Evolutionary conservation across 305 asterid genomes (phyloP).

Genomic region (Fraxinus sp.): DNA sequence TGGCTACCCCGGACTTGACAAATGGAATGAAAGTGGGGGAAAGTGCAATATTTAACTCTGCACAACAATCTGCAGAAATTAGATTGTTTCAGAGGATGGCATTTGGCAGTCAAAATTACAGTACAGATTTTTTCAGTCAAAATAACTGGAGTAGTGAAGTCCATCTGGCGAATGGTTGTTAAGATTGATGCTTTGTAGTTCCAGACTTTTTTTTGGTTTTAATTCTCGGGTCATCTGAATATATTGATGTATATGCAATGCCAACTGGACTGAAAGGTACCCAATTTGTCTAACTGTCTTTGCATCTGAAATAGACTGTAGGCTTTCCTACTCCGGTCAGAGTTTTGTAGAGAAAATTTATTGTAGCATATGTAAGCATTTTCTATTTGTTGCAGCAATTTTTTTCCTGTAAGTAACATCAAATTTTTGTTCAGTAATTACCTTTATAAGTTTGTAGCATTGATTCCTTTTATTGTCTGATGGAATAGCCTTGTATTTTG

Average conservation of each 20-base stretch:
- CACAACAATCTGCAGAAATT: slow-evolving; percentile 72
- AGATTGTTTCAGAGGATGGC: slow-evolving; percentile 78
- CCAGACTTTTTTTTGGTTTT: neutral
- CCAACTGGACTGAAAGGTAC: slow-evolving; percentile 30
- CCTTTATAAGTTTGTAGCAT: slow-evolving; percentile 26
- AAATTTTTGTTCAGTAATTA: slow-evolving; percentile 20
- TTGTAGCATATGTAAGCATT: slow-evolving; percentile 25
- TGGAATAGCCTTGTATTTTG: neutral
- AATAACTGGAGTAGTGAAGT: slow-evolving; percentile 37
- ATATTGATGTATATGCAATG: slow-evolving; percentile 21
- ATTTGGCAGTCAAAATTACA: slow-evolving; percentile 62
- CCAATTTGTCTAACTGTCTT: slow-evolving; percentile 11
- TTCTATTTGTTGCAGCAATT: slow-evolving; percentile 33
- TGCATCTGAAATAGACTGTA: neutral
- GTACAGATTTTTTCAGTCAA: slow-evolving; percentile 63
- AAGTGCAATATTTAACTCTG: slow-evolving; percentile 62
- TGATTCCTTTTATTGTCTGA: neutral
- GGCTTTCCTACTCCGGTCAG: slow-evolving; percentile 1
- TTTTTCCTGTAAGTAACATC: slow-evolving; percentile 43
- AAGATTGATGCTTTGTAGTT: slow-evolving; percentile 17
- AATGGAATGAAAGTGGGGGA: slow-evolving; percentile 88
- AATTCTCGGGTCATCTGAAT: slow-evolving; percentile 5
- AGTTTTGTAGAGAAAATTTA: slow-evolving; percentile 32
- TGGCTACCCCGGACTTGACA: slow-evolving; percentile 57
- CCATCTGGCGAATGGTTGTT: slow-evolving; percentile 17